A percentile compares a stretch with the other conserved stretches of the same genome.
Evolutionary conservation across 176 grass and related monocot genomes (phyloP).

Genomic region (Triticum aestivum): DNA sequence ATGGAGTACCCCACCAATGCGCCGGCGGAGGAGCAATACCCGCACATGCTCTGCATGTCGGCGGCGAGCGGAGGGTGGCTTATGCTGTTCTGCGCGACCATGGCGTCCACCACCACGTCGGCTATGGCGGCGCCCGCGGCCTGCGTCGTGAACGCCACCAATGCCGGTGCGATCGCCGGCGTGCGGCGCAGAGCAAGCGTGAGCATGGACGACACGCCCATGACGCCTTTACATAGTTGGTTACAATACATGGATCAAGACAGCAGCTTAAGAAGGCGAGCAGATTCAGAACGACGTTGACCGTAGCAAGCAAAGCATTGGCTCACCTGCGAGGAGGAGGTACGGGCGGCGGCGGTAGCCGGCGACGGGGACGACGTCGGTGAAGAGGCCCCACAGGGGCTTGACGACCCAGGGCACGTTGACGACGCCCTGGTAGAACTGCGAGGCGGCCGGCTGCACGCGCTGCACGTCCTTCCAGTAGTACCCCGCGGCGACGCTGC

Average conservation of each 20-base stretch:
- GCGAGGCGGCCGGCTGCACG: slow-evolving; percentile 72
- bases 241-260: neutral
- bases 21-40: slow-evolving; percentile 69
- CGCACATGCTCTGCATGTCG: slow-evolving; percentile 81
- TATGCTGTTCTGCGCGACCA: slow-evolving; percentile 77
- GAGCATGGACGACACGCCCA: slow-evolving; percentile 71
- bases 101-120: slow-evolving; percentile 77
- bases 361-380: slow-evolving; percentile 59
- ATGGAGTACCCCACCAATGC: slow-evolving; percentile 75
- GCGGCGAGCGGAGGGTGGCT: slow-evolving; percentile 60
- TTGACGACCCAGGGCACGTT: slow-evolving; percentile 79
- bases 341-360: slow-evolving; percentile 83
- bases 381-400: slow-evolving; percentile 86
- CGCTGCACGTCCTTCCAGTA: slow-evolving; percentile 95
- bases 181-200: slow-evolving; percentile 45
- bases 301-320: neutral
- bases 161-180: slow-evolving; percentile 35
- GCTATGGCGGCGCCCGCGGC: slow-evolving; percentile 63
- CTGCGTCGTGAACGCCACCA: slow-evolving; percentile 52
- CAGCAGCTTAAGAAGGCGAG: neutral
- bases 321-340: slow-evolving; percentile 67
- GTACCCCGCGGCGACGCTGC: slow-evolving; percentile 64
- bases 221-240: slow-evolving; percentile 27
- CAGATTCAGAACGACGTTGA: neutral
- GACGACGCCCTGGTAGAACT: slow-evolving; percentile 79